Conservation (phyloP, 148 eudicot species). For the Silene conica region DNA sequence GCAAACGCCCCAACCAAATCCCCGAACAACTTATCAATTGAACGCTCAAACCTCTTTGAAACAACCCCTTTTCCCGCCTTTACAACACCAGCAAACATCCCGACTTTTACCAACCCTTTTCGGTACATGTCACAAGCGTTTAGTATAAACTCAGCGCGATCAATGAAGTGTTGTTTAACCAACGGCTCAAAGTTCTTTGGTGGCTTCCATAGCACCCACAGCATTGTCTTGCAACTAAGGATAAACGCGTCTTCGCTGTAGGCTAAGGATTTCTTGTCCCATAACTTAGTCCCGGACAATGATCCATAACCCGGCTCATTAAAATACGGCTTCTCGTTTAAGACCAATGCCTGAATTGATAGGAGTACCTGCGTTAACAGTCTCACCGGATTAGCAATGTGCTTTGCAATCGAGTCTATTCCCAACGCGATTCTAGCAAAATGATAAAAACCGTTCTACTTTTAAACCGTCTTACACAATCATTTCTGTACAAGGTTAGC, state of each 20-base stretch:
- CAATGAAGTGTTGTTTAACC: conserved; percentile 39
- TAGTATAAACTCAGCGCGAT: conserved; percentile 29
- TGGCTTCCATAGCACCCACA: conserved; percentile 32
- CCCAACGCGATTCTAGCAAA: background rate
- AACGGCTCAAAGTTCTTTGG: conserved; percentile 47
- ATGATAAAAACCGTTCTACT: no score
- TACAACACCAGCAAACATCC: conserved; percentile 14
- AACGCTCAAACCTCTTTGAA: conserved; percentile 24
- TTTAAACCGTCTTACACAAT: no score
- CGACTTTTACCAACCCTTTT: conserved; percentile 32
- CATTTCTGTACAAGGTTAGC: no score
- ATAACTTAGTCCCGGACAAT: conserved; percentile 17
- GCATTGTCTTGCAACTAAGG: conserved; percentile 51
- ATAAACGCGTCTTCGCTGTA: conserved; percentile 51
- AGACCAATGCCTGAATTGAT: conserved; percentile 78
- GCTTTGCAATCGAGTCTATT: background rate
- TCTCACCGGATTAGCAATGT: background rate
- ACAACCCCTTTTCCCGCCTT: conserved; percentile 4
- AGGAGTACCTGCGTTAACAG: conserved; percentile 43
- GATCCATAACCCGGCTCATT: conserved; percentile 50
- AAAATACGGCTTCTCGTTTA: conserved; percentile 65
- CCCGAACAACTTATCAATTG: conserved; percentile 25
- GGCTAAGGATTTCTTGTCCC: conserved; percentile 30
- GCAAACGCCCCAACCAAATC: conserved; percentile 27
- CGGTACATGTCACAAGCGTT: conserved; percentile 37